Conservation (phyloP, 768 basidiomycete species). For the Obba rivulosa region DNA sequence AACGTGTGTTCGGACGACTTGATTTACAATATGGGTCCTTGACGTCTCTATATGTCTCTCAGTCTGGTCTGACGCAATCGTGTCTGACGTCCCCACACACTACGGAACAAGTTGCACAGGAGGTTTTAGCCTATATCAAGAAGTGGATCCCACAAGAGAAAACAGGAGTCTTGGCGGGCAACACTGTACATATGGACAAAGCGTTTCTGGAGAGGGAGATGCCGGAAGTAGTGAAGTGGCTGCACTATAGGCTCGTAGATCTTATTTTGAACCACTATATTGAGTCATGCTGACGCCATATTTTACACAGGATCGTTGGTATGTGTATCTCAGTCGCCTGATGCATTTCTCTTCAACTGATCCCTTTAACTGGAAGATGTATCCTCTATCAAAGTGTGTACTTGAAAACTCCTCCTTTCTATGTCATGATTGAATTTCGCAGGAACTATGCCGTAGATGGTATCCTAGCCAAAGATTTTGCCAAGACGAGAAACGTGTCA, state of each 20-base stretch:
- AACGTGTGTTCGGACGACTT: conserved; percentile 36
- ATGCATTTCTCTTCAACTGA: neutral
- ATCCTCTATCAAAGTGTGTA: conserved; percentile 68
- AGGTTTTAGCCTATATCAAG: conserved; percentile 74
- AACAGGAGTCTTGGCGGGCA: conserved; percentile 76
- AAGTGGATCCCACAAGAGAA: conserved; percentile 71
- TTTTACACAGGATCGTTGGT: conserved; percentile 59
- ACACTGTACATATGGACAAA: conserved; percentile 79
- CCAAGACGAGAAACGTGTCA: conserved; percentile 18
- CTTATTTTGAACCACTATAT: conserved; percentile 3
- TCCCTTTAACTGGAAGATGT: conserved; percentile 47
- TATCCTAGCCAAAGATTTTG: conserved; percentile 36
- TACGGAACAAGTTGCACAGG: conserved; percentile 49
- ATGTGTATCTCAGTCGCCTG: conserved; percentile 23
- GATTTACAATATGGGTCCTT: neutral
- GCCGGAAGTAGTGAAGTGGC: conserved; percentile 73
- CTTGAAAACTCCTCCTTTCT: neutral
- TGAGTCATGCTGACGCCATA: conserved; percentile 1
- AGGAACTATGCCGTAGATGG: conserved; percentile 79
- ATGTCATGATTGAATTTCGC: neutral
- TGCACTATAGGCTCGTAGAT: conserved; percentile 65
- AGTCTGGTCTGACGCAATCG: conserved; percentile 81
- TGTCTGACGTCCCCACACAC: conserved; percentile 70
- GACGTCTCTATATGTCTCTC: conserved; percentile 1
- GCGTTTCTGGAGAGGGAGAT: conserved; percentile 70